Evolutionary conservation across 352 stramenopile species (phyloP).

Genomic region (Peronospora destructor): DNA sequence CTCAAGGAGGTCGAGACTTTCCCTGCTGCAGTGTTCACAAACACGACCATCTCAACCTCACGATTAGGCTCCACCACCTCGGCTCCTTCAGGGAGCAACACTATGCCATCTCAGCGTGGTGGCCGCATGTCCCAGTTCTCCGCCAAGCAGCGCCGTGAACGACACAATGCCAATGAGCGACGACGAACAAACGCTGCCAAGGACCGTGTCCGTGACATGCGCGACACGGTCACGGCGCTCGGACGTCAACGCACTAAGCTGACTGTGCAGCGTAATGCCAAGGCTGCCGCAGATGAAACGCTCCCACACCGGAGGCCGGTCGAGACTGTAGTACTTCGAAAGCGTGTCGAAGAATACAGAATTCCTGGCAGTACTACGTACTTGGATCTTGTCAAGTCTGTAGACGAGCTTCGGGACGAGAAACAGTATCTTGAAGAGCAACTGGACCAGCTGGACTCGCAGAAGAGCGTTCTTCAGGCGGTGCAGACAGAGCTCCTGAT

Average conservation of each 20-base stretch:
- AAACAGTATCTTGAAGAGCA: slow-evolving; percentile 39
- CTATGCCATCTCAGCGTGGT: slow-evolving; percentile 16
- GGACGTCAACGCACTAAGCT: slow-evolving; percentile 23
- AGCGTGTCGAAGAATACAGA: slow-evolving; percentile 11
- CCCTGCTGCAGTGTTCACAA: slow-evolving; percentile 29
- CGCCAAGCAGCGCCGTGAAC: slow-evolving; percentile 36
- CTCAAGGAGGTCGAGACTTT: slow-evolving; percentile 25
- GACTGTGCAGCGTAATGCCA: slow-evolving; percentile 16
- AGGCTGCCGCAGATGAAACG: slow-evolving; percentile 12
- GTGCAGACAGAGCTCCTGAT: slow-evolving; percentile 32
- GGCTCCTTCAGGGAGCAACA: neutral
- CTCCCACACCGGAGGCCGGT: slow-evolving; percentile 21
- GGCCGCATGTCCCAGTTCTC: slow-evolving; percentile 37
- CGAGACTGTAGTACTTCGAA: slow-evolving; percentile 17
- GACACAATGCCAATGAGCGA: slow-evolving; percentile 42
- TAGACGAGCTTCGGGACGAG: slow-evolving; percentile 33
- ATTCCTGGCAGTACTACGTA: slow-evolving; percentile 32
- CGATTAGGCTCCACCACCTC: slow-evolving; percentile 7
- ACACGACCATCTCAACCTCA: slow-evolving; percentile 27
- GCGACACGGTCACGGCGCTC: slow-evolving; percentile 27
- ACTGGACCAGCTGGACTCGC: slow-evolving; percentile 37
- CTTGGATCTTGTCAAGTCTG: slow-evolving; percentile 26
- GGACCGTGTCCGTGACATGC: slow-evolving; percentile 35
- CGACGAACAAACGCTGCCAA: slow-evolving; percentile 38
- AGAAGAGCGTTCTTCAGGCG: slow-evolving; percentile 38